Base-by-base conservation (phyloP, 179 eudicot species). In the Beta lomatogona region DNA sequence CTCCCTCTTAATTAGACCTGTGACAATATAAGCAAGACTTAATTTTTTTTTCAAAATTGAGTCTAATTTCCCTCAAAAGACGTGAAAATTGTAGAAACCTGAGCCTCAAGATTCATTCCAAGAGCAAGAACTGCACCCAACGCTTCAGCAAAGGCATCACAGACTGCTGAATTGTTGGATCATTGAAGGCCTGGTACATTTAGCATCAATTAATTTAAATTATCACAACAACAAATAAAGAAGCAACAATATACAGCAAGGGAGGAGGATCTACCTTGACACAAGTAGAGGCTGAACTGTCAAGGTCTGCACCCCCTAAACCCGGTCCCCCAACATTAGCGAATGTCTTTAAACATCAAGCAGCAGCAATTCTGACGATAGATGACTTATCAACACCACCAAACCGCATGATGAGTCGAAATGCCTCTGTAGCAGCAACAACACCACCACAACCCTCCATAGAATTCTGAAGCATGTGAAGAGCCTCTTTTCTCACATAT, bases 61-160 rank as follows among this genome's bases (percentile, higher is more conserved):
- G 52, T 11, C 79, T 13, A 57, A 67, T 45, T 69, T 78, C 75
- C 45, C 55, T 25, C 71, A 54, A 54, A 81, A 25, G 59, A 41
- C 65, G 57, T 7, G 59, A 52, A 54, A 58, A 77, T 69, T 64
- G 28, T 28, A 58, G 54, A 65, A 68, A 94, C 99, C 93, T 93
- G 98, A 71, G 94, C 96, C 71, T 96, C 94, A 76, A 97, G 99
- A 84, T 93, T 96, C 97, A 96, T 87, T 87, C 92, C 98, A 86
- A 96, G 97, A 86, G 97, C 99, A 84, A 96, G 97, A 84, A 96
- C 80, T 63, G 94, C 91, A 73, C 98, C 99, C 82, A 96, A 81
- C 77, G 99, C 97, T 85, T 94, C 99, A 63, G 97, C 97, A 88
- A 94, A 96, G 67, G 98, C 93, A 86, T 96, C 99, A 76, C 99